A percentile compares a stretch with the other conserved stretches of the same genome.
Evolutionary conservation across 345 rosid genomes (phyloP).

Genomic region (Dimocarpus longan): DNA sequence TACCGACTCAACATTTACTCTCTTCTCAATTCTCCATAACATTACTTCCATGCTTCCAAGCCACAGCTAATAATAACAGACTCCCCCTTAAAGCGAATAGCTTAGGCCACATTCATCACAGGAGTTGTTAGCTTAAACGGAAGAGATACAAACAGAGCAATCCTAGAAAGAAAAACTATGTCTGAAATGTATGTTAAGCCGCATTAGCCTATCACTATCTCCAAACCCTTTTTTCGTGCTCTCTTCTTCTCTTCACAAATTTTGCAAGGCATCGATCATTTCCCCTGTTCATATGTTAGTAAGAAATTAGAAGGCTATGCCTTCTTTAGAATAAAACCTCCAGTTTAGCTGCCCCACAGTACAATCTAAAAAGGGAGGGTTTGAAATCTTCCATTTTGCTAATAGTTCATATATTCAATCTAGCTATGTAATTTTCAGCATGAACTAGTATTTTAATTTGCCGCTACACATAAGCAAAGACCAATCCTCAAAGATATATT

Average conservation of each 20-base stretch:
- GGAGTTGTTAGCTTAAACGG: neutral
- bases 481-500: slow-evolving; percentile 9
- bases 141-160: neutral
- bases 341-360: neutral
- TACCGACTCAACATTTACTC: neutral
- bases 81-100: neutral
- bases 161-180: neutral
- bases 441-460: neutral
- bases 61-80: neutral
- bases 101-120: neutral
- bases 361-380: neutral
- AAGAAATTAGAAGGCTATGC: neutral
- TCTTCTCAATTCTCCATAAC: neutral
- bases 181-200: neutral
- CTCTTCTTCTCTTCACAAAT: neutral
- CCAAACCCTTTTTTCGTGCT: neutral
- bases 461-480: neutral
- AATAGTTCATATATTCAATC: neutral
- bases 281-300: neutral
- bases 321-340: neutral
- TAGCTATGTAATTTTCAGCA: slow-evolving; percentile 2
- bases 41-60: neutral
- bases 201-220: neutral
- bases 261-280: neutral
- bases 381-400: neutral